Conservation (phyloP, 495 filamentous ascomycete genomes). For the Aspergillus indologenus region DNA sequence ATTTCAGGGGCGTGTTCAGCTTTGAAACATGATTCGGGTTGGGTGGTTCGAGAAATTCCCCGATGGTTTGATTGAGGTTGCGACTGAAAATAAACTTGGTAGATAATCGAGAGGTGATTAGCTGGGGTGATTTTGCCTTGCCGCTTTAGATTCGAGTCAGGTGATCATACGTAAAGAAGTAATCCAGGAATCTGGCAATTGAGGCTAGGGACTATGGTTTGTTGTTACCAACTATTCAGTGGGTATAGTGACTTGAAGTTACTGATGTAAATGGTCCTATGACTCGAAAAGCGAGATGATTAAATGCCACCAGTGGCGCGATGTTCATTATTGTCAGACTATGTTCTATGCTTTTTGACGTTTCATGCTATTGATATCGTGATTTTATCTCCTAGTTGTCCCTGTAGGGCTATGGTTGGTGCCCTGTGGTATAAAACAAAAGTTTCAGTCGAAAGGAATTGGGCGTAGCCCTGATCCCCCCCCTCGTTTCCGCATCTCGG, state of each 20-base stretch:
- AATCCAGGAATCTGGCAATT: too few relatives aligned
- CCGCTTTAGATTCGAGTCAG: slow-evolving; percentile 3
- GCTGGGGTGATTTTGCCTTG: slow-evolving; percentile 4
- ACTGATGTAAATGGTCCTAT: too few relatives aligned
- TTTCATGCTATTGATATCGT: background rate
- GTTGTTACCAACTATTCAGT: slow-evolving; percentile 1
- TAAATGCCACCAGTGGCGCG: background rate
- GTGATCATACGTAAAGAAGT: slow-evolving; percentile 1
- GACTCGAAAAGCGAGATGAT: background rate
- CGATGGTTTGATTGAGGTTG: background rate
- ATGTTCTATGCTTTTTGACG: background rate
- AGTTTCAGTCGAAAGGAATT: slow-evolving; percentile 83
- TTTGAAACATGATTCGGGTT: too few relatives aligned
- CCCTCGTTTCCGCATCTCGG: slow-evolving; percentile 77
- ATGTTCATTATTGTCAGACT: background rate
- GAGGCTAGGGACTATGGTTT: background rate
- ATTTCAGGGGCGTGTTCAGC: too few relatives aligned
- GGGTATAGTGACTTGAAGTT: background rate
- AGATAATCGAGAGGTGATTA: background rate
- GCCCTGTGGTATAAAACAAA: background rate
- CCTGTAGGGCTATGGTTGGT: background rate
- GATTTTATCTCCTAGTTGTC: background rate
- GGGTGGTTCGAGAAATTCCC: background rate
- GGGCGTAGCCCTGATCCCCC: slow-evolving; percentile 64
- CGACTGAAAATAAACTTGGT: background rate